A percentile compares a stretch with the other conserved stretches of the same genome.
Evolutionary conservation across 2,329 filamentous ascomycete species (phyloP).

Genomic region (Ilyonectria mors-panacis): DNA sequence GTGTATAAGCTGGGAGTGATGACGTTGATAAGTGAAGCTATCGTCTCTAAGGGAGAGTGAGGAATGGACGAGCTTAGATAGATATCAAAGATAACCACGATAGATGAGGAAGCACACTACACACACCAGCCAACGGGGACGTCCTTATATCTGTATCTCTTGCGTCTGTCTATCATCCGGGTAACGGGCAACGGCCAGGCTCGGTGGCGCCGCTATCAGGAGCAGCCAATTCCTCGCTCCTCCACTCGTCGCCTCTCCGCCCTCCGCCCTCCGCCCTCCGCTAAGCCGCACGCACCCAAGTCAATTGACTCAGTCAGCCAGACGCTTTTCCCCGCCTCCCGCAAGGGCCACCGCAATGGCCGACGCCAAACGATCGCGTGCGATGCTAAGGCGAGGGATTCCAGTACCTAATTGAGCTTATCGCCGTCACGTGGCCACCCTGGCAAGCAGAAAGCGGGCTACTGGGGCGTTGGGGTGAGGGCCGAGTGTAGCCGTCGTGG

Average conservation of each 20-base stretch:
- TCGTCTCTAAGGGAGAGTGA: not conserved
- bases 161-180: not conserved
- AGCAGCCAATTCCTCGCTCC: not conserved
- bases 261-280: slow-evolving; percentile 3
- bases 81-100: not conserved
- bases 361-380: slow-evolving; percentile 27
- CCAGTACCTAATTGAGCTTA: slow-evolving; percentile 38
- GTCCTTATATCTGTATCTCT: not conserved
- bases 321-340: not conserved
- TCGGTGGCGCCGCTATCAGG: slow-evolving; percentile 9
- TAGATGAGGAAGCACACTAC: slow-evolving; percentile 5
- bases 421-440: slow-evolving; percentile 47
- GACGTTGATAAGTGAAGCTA: not conserved
- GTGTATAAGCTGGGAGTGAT: not conserved
- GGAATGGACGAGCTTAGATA: not conserved
- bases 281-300: slow-evolving; percentile 20
- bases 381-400: slow-evolving; percentile 23
- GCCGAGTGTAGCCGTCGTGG: slow-evolving; percentile 49
- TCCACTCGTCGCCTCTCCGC: not conserved
- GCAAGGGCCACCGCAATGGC: slow-evolving; percentile 13
- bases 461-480: slow-evolving; percentile 23
- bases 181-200: not conserved
- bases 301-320: slow-evolving; percentile 9
- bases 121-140: not conserved
- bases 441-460: slow-evolving; percentile 18